Evolutionary conservation across 2,329 filamentous ascomycete species (phyloP).

Genomic region (Trichoderma asperellum): DNA sequence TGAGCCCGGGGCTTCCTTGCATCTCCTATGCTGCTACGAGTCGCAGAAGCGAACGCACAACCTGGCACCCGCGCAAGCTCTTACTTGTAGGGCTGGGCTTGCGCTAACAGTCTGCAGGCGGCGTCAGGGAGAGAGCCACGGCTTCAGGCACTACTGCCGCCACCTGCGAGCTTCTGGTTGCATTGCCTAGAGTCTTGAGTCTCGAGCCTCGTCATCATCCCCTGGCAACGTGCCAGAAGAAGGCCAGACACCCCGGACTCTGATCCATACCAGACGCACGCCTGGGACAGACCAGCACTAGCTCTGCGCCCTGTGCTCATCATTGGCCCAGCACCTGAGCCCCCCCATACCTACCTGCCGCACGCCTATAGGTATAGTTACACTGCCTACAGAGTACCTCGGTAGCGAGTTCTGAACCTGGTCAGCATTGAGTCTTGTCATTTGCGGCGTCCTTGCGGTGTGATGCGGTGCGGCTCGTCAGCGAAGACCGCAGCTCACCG

Average conservation of each 20-base stretch:
- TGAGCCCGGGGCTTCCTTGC: neutral
- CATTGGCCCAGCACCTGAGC: neutral
- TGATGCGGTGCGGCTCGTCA: conserved; percentile 7
- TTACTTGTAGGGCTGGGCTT: conserved; percentile 3
- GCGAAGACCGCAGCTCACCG: conserved; percentile 17
- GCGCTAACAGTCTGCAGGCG: neutral
- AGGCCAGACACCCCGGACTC: neutral
- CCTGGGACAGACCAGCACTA: neutral
- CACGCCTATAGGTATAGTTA: neutral
- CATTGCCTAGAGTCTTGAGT: neutral
- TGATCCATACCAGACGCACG: neutral
- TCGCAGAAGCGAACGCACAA: neutral
- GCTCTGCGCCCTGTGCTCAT: neutral
- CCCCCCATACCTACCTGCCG: neutral
- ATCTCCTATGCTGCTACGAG: neutral
- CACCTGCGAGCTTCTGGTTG: neutral
- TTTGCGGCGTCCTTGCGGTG: conserved; percentile 12
- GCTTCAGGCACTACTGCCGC: neutral
- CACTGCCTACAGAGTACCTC: neutral
- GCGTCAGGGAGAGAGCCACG: neutral
- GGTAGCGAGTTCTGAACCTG: neutral
- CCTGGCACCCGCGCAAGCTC: neutral
- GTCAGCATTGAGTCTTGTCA: neutral
- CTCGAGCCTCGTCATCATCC: neutral
- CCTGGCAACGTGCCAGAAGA: neutral